Conservation (phyloP, 2,329 filamentous ascomycete species). For the Lachnellula suecica region DNA sequence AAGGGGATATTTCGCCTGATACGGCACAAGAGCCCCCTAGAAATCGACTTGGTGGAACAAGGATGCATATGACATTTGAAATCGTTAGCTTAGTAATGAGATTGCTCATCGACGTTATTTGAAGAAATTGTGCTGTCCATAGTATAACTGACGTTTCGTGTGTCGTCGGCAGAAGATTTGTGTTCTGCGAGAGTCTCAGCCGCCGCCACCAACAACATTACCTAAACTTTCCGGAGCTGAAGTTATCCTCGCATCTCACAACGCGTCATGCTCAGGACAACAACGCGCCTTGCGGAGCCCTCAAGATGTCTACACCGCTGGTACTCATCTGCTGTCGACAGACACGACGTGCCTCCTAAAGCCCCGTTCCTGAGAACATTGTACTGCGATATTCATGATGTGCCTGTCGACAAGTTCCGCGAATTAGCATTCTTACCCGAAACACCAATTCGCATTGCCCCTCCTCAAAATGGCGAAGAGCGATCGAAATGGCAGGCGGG, state of each 20-base stretch:
- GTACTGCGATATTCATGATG: constrained; percentile 11
- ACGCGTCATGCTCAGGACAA: constrained; percentile 1
- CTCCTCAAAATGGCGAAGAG: too few relatives aligned
- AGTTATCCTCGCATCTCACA: not conserved
- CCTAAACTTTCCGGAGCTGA: too few relatives aligned
- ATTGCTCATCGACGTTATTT: too few relatives aligned
- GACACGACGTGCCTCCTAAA: not conserved
- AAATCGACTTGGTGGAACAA: too few relatives aligned
- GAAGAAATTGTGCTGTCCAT: too few relatives aligned
- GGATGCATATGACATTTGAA: too few relatives aligned
- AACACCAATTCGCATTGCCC: constrained; percentile 53
- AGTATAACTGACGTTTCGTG: too few relatives aligned
- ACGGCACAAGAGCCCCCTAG: too few relatives aligned
- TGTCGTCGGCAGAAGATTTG: too few relatives aligned
- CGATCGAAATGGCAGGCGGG: too few relatives aligned
- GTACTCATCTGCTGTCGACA: not conserved
- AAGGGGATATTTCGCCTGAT: too few relatives aligned
- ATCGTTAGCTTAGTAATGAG: too few relatives aligned
- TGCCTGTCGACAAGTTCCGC: constrained; percentile 47
- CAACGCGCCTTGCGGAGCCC: not conserved
- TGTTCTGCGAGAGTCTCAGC: not conserved
- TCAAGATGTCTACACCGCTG: not conserved
- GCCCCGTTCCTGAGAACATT: constrained; percentile 9
- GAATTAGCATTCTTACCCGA: constrained; percentile 51
- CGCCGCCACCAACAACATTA: not conserved